Evolutionary conservation across 306 rosid species (phyloP), one percentile per base, ranked within the genome.

Genomic region (Cercis canadensis): DNA sequence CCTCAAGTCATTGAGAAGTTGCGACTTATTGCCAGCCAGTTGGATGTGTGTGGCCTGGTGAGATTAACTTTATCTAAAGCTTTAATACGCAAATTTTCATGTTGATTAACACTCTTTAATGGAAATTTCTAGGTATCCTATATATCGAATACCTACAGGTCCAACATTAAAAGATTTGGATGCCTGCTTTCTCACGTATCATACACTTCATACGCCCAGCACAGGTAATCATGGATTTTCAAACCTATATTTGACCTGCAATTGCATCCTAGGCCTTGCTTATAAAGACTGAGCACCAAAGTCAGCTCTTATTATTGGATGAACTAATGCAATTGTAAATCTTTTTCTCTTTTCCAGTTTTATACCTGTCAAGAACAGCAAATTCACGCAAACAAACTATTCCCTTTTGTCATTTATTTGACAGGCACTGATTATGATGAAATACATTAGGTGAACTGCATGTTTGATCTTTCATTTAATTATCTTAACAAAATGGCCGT

Each of bases 31-130:
- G 80, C 80, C 90, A 39, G 43, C 87, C 17, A 93, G 98, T 84
- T 93, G 98, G 98, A 78, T 93, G 75, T 88, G 94, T 59, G 97
- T 90, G 51, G 98, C 97, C 40, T 93, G 98, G 98, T 93, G 78
- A 70, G 79, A 55, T 37, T 58, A 54, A 69, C 57, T 65, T 47
- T 56, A 78, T 69, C 18, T 69, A 29, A 47, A 62, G 47, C 31
- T 67, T 11, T 50, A 49, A 33, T 43, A n/a, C 40, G 10, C 77
- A 59, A 53, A 55, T 77, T 34, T 37, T 58, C 65, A 17, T 76
- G 60, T 14, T 19, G 36, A 56, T 58, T 86, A 54, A 81, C 70
- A 18, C 59, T 54, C 14, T 72, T 55, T 61, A 31, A 58, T 83
- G 77, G 69, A 51, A 67, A 44, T 67, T 74, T 80, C 75, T 76